phyloP scores from a whole-genome alignment of 73 alveolate genomes.

The Symbiodinium natans region DNA sequence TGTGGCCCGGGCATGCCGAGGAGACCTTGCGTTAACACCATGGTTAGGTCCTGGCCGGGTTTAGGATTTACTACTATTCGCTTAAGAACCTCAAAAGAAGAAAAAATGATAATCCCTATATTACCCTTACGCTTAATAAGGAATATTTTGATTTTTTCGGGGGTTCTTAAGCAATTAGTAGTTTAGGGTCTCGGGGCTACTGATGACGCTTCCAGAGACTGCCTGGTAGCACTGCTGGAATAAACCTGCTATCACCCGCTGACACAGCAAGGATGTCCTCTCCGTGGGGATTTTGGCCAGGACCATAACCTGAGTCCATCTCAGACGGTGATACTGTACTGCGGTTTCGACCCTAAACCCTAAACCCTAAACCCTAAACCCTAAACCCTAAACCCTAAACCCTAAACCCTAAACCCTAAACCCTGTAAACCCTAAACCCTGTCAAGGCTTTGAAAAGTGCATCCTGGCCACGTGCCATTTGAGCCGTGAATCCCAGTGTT shows the following conservation, averaged over 20 bases:
- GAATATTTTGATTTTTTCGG: too few species aligned
- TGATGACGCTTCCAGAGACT: not conserved
- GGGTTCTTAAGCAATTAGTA: too few species aligned
- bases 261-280: constrained; percentile 19
- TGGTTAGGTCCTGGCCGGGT: constrained; percentile 13
- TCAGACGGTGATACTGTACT: too few species aligned
- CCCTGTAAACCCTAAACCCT: too few species aligned
- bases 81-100: too few species aligned
- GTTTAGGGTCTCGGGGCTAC: not conserved
- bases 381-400: too few species aligned
- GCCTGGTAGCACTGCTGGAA: not conserved
- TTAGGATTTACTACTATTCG: not conserved
- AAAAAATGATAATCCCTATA: too few species aligned
- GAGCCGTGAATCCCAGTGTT: constrained; percentile 31
- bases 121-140: not conserved
- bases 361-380: too few species aligned
- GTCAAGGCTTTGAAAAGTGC: not conserved
- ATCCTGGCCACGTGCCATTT: constrained; percentile 9
- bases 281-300: constrained; percentile 74
- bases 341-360: too few species aligned
- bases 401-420: too few species aligned
- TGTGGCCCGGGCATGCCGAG: constrained; percentile 46
- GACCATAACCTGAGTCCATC: constrained; percentile 53
- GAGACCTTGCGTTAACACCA: constrained; percentile 44
- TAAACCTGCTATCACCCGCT: not conserved